Percentiles rank a stretch among this genome's conserved stretches.
phyloP scores from a whole-genome alignment of 2,329 filamentous ascomycete species.

The Sclerotiophoma versabilis region DNA sequence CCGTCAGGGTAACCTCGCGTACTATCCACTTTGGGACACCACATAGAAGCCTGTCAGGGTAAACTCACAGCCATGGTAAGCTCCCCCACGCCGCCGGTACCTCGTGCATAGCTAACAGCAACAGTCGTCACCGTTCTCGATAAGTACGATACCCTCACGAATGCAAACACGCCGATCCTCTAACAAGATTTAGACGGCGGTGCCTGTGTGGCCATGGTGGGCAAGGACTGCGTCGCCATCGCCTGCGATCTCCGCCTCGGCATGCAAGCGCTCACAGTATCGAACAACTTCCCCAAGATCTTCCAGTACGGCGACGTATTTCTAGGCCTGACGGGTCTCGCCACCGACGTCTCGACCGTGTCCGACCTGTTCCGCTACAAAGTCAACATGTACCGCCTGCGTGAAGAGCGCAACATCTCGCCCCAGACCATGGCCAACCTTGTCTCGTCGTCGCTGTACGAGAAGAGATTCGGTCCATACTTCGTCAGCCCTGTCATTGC shows the following conservation, averaged over 20 bases:
- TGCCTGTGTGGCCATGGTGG: slow-evolving; percentile 97
- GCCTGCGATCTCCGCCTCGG: slow-evolving; percentile 98
- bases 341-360: slow-evolving; percentile 93
- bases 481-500: slow-evolving; percentile 96
- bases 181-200: slow-evolving; percentile 71
- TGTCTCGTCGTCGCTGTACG: slow-evolving; percentile 84
- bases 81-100: slow-evolving; percentile 17
- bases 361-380: slow-evolving; percentile 99
- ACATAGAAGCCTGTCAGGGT: slow-evolving; percentile 5
- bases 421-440: slow-evolving; percentile 97
- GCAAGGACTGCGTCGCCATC: slow-evolving; percentile 99
- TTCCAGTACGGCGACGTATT: slow-evolving; percentile 97
- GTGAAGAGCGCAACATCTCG: slow-evolving; percentile 95
- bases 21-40: background rate
- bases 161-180: slow-evolving; percentile 9
- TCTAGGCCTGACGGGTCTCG: slow-evolving; percentile 93
- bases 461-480: slow-evolving; percentile 94
- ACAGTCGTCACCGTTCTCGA: slow-evolving; percentile 90
- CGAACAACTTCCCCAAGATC: slow-evolving; percentile 99
- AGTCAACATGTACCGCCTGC: slow-evolving; percentile 99
- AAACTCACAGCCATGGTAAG: slow-evolving; percentile 49
- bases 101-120: slow-evolving; percentile 41
- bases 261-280: slow-evolving; percentile 94
- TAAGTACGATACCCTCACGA: slow-evolving; percentile 68
- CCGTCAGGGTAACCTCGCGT: background rate